Base-by-base conservation (phyloP, 768 basidiomycete genomes). In the Macrolepiota fuliginosa region DNA sequence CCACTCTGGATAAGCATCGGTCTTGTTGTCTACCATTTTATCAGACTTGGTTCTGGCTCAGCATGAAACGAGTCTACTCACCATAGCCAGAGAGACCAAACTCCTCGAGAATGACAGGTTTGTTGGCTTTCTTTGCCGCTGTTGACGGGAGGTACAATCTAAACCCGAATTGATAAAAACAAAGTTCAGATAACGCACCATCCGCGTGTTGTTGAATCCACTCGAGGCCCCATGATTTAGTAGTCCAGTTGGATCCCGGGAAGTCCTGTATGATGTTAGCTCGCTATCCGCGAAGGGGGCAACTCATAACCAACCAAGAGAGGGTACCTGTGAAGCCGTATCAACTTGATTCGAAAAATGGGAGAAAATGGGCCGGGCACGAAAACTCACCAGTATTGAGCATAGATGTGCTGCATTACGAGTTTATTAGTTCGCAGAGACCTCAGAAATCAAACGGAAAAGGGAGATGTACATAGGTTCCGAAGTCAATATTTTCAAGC, bases 51-150 rank as follows among this genome's bases (percentile, higher is more conserved):
- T 40, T 10, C 19, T n/a, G 27, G n/a, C 27, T 17, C 1, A 22
- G 11, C 9, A 32, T n/a, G 7, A 29, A 49, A 36, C 40, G 40
- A 9, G 49, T 46, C n/a, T 12, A 68, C 76, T 55, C 63, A 83
- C 82, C 69, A 2, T 79, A 61, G 17, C 79, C 79, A 32, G 65
- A 67, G 1, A 84, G 73, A 7, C 87, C 86, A 66, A 88, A 88
- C 65, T 88, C 87, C 67, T 89, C 87, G 54, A 87, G 67, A 54
- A 88, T 74, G 22, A 86, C 77, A 0, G 88, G 86, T 69, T 90
- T 89, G 65, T 80, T 78, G 42, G 78, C 79, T 55, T 73, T 76
- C 62, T 77, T 78, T 0, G 84, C 82, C 32, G 82, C 83, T 83
- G 62, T 19, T 61, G 40, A n/a, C 42, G 46, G n/a, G 19, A 25